Evolutionary conservation across 2,329 filamentous ascomycete species (phyloP), one percentile per base, ranked within the genome.

Genomic region (Fusarium buxicola): DNA sequence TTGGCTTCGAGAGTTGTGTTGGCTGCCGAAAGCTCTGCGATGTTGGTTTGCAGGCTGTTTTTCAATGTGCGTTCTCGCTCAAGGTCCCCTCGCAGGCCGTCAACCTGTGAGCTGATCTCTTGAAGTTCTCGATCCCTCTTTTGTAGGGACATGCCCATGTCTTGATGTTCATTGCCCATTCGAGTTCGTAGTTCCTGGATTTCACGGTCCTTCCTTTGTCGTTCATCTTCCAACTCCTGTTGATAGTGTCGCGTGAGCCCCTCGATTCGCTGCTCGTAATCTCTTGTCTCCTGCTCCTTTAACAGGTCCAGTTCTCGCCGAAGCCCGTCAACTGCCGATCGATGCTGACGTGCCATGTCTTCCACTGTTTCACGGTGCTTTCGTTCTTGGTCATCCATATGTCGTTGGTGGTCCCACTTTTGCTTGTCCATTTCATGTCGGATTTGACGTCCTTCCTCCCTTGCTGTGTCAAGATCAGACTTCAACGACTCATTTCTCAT

Each of bases 1-100:
- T 90, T 88, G 31, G 87, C 89, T 66, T 97, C 92, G 10, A 97
- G 81, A 0, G 86, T 85, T 10, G 87, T 81, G 55, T 86, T 88
- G 35, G 87, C 86, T 8, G 82, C 81, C 5, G 86, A 83, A 8
- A 86, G 80, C 34, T 89, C 86, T 5, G 84, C 80, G 15, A 91
- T 76, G 32, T 78, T 85, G 27, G 76, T 80, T 61, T 83, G 80
- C 0, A 85, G 73, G 4, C 74, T 79, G 36, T 81, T 79, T 62
- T 89, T 89, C 50, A 89, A 80, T 7, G 78, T 80, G 55, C 87
- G 86, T 73, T 95, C 91, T 25, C 86, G 83, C 44, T 86, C 83
- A 2, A 88, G 75, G 38, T 86, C 82, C 7, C 76, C 75, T 46
- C 76, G 79, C 3, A 87, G 67, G 7, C 77, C 72, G 31, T 87